Conservation (phyloP, 441 rosid genomes). For the Croton laevigatus region DNA sequence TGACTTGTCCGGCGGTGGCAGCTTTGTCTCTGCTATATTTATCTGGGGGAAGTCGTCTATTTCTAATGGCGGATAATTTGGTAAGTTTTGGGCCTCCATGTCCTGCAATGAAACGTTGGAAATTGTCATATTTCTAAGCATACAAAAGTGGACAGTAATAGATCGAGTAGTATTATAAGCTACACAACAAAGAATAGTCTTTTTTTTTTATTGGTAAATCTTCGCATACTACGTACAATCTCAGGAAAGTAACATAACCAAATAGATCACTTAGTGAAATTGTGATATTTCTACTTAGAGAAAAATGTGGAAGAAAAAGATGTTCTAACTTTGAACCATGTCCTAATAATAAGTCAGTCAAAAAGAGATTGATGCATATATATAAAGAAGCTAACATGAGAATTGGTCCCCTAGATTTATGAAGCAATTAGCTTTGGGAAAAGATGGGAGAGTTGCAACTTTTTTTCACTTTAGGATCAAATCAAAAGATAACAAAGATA, state of each 20-base stretch:
- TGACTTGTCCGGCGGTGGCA: conserved; percentile 7
- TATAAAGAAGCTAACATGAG: conserved; percentile 25
- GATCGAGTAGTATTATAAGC: too few species aligned
- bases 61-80: conserved; percentile 45
- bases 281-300: neutral
- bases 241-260: too few species aligned
- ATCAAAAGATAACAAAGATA: conserved; percentile 17
- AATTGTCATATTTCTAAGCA: conserved; percentile 15
- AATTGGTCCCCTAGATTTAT: conserved; percentile 26
- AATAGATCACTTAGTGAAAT: too few species aligned
- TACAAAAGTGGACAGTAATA: neutral
- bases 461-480: conserved; percentile 42
- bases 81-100: conserved; percentile 29
- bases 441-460: conserved; percentile 30
- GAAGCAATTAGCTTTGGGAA: conserved; percentile 26
- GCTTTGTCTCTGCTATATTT: conserved; percentile 32
- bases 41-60: conserved; percentile 66
- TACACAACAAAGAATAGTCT: too few species aligned
- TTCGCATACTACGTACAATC: too few species aligned
- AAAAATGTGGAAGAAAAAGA: conserved; percentile 30
- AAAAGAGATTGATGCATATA: conserved; percentile 27
- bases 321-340: conserved; percentile 23
- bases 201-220: too few species aligned
- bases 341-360: conserved; percentile 26
- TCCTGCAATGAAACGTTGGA: conserved; percentile 36